phyloP scores from a whole-genome alignment of 2,329 filamentous ascomycete genomes.

The Macrophomina phaseolina region DNA sequence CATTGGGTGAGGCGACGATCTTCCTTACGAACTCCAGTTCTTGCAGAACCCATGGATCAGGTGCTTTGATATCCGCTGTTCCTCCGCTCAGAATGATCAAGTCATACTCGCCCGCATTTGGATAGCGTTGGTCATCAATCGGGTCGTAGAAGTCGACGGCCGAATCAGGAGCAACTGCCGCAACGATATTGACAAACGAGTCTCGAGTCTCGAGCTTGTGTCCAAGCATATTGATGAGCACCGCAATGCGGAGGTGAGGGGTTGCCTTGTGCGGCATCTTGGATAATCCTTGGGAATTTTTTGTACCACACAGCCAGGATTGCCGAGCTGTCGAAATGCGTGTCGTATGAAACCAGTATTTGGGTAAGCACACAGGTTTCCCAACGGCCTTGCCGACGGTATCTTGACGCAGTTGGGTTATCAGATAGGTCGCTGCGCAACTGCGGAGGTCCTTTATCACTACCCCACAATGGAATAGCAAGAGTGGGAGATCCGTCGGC shows the following conservation, averaged over 20 bases:
- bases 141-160: constrained; percentile 26
- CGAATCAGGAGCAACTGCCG: neutral
- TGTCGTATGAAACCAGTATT: neutral
- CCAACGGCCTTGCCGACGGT: neutral
- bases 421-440: constrained; percentile 7
- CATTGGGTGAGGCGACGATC: constrained; percentile 1
- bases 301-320: too few species aligned
- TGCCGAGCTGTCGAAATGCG: neutral
- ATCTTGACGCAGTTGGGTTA: neutral
- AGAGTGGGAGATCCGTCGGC: constrained; percentile 12
- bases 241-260: constrained; percentile 17
- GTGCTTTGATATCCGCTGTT: constrained; percentile 25
- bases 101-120: constrained; percentile 11
- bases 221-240: constrained; percentile 10
- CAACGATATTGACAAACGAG: constrained; percentile 12
- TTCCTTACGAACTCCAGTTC: constrained; percentile 16
- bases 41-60: constrained; percentile 24
- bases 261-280: constrained; percentile 15
- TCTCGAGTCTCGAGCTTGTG: neutral
- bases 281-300: neutral
- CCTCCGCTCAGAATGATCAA: constrained; percentile 22
- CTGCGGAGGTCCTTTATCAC: constrained; percentile 19
- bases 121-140: constrained; percentile 17
- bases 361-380: too few species aligned
- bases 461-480: constrained; percentile 12